Evolutionary conservation across 2,329 filamentous ascomycete genomes (phyloP).

Genomic region (Diaporthe nobilis): DNA sequence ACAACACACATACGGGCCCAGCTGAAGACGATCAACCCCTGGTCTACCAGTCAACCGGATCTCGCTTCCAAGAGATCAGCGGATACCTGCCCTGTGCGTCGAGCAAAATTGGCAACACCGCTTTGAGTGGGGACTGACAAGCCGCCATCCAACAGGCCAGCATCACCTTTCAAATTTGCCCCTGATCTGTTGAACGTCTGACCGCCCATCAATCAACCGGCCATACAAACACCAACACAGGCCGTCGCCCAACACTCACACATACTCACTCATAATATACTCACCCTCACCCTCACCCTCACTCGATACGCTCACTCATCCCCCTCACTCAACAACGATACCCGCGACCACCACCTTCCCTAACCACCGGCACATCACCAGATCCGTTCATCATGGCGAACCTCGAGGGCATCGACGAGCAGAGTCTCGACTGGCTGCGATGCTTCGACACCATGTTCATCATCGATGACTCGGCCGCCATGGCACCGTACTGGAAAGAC

Average conservation of each 20-base stretch:
- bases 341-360: neutral
- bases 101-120: conserved; percentile 20
- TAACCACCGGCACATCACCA: neutral
- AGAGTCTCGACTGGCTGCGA: conserved; percentile 36
- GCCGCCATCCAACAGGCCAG: conserved; percentile 18
- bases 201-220: conserved; percentile 22
- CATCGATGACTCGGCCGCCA: conserved; percentile 34
- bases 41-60: conserved; percentile 25
- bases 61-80: conserved; percentile 22
- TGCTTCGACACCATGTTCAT: conserved; percentile 37
- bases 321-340: neutral
- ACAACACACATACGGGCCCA: conserved; percentile 5
- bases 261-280: neutral
- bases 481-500: conserved; percentile 33
- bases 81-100: conserved; percentile 23
- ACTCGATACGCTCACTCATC: conserved; percentile 15
- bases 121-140: conserved; percentile 29
- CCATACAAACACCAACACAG: conserved; percentile 25
- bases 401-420: conserved; percentile 35
- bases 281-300: neutral
- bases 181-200: conserved; percentile 27
- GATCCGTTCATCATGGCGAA: conserved; percentile 31
- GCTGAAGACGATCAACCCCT: conserved; percentile 24
- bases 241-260: neutral
- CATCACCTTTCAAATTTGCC: conserved; percentile 31